Conservation (phyloP, 108 stramenopile genomes). For the Skeletonema grethae region DNA sequence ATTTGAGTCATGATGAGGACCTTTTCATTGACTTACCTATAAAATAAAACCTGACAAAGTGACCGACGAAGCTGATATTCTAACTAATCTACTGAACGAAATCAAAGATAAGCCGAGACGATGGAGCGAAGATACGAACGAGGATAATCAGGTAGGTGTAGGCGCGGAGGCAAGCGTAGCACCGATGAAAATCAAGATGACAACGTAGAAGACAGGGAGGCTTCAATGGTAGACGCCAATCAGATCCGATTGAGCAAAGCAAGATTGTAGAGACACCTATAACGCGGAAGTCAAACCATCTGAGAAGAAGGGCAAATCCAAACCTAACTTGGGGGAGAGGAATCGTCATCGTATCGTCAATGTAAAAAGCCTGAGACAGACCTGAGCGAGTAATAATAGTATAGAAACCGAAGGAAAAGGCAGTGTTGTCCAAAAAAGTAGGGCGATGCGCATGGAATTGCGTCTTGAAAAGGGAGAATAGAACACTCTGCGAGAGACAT, state of each 20-base stretch:
- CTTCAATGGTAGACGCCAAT: not conserved
- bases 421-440: not conserved
- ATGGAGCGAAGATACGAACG: not conserved
- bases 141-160: not conserved
- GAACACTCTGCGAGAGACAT: not conserved
- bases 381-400: not conserved
- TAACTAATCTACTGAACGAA: not conserved
- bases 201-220: not conserved
- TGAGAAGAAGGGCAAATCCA: not conserved
- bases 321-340: not conserved
- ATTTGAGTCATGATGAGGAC: not conserved
- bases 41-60: not conserved
- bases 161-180: not conserved
- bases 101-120: not conserved
- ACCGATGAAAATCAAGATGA: not conserved
- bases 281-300: not conserved
- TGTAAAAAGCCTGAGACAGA: not conserved
- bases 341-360: not conserved
- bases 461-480: constrained; percentile 4
- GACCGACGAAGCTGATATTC: not conserved
- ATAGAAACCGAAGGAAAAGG: not conserved
- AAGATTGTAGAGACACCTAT: not conserved
- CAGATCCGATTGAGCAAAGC: not conserved
- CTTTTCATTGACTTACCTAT: not conserved
- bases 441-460: constrained; percentile 6